Evolutionary conservation across 192 early-diverging fungal genomes (phyloP), one percentile per base, ranked within the genome.

Genomic region (Coemansia sp.): DNA sequence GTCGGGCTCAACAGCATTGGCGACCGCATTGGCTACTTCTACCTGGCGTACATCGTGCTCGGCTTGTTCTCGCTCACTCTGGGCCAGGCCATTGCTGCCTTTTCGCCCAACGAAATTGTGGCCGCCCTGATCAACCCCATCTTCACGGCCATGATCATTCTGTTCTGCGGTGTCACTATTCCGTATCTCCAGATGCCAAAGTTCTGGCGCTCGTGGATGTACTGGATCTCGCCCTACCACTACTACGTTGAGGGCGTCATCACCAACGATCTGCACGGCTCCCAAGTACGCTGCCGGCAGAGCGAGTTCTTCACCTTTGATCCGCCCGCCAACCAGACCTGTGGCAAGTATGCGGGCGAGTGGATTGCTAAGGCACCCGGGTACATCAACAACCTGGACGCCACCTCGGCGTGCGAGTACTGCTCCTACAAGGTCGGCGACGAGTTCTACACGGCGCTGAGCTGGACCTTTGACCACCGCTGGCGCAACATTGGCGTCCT

Each of bases 181-280:
- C 83, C 89, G 14, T 84, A 86, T 39, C 29, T 63, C 40, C 60
- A 72, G n/a, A 84, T 90, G 77, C 83, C 87, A 35, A 49, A 62
- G 36, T 88, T 90, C 74, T 90, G 89, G 88, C 77, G 83, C 49
- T 46, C 68, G 1, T 89, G 86, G 82, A 84, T 90, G 84, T 90
- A 90, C 76, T 85, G 83, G 83, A 62, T 88, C 22, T 83, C 85
- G 53, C 87, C 88, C 0, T 89, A 86, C 65, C 74, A 73, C 42
- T 89, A 90, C 73, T 76, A 84, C 37, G 67, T 89, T 43, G 89
- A 89, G 67, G 87, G 88, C 43, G 67, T 86, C 19, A 76, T 89
- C 24, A 79, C 80, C 61, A 87, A 88, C 66, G 86, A 84, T 29
- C 73, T 91, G 59, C 77, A 86, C 60, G 72, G 61, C 31, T 65